Evolutionary conservation across 225 moss, liverwort and hornwort genomes (phyloP).

Genomic region (Takakia lepidozioides): DNA sequence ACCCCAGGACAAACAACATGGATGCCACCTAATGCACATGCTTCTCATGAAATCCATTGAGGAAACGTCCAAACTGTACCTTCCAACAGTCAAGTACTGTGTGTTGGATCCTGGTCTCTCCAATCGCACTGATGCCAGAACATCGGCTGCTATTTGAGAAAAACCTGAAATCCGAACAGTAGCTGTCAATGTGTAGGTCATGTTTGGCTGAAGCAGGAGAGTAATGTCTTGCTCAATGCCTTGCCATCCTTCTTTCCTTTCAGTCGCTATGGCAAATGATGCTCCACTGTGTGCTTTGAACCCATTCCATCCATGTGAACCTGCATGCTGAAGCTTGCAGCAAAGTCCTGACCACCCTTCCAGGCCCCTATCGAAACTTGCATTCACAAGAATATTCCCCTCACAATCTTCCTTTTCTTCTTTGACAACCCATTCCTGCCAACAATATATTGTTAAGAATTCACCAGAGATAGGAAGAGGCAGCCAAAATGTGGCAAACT

Average conservation of each 20-base stretch:
- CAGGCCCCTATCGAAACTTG: slow-evolving; percentile 26
- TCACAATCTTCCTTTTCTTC: slow-evolving; percentile 16
- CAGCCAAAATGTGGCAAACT: neutral
- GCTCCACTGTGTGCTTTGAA: slow-evolving; percentile 30
- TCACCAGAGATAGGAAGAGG: neutral
- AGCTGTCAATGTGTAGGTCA: slow-evolving; percentile 34
- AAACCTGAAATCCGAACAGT: slow-evolving; percentile 37
- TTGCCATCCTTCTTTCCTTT: slow-evolving; percentile 45
- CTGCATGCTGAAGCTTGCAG: slow-evolving; percentile 38
- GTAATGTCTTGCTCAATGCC: slow-evolving; percentile 53
- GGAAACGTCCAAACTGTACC: too few relatives aligned
- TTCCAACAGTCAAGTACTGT: slow-evolving; percentile 35
- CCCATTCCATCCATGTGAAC: slow-evolving; percentile 42
- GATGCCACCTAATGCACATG: too few relatives aligned
- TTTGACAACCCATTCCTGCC: slow-evolving; percentile 23
- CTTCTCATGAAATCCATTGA: too few relatives aligned
- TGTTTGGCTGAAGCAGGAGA: slow-evolving; percentile 24
- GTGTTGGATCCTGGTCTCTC: slow-evolving; percentile 25
- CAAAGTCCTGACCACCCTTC: slow-evolving; percentile 45
- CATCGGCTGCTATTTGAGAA: slow-evolving; percentile 31
- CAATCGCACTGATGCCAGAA: slow-evolving; percentile 49
- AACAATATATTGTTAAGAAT: neutral
- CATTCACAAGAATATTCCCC: slow-evolving; percentile 37
- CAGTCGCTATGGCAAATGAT: slow-evolving; percentile 41
- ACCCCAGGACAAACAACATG: slow-evolving; percentile 1